Evolutionary conservation across 805 yeast species (phyloP).

Genomic region (Pichia insulana): DNA sequence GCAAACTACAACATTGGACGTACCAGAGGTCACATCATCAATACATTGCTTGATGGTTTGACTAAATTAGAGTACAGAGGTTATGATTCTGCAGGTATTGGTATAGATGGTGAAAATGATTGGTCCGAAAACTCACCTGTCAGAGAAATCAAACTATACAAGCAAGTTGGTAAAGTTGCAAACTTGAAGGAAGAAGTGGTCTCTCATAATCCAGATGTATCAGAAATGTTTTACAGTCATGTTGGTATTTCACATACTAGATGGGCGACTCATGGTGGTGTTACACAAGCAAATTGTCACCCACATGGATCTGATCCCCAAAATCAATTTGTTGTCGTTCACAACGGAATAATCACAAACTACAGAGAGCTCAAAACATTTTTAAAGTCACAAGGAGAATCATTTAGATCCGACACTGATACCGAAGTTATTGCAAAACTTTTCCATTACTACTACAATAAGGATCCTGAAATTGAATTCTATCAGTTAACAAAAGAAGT

Average conservation of each 20-base stretch:
- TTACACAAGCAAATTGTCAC: slow-evolving; percentile 79
- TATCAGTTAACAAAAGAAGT: slow-evolving; percentile 89
- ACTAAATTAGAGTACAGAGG: slow-evolving; percentile 93
- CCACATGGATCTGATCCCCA: slow-evolving; percentile 85
- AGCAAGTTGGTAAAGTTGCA: slow-evolving; percentile 87
- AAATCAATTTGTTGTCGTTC: slow-evolving; percentile 86
- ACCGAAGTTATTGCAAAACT: slow-evolving; percentile 96
- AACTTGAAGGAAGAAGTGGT: slow-evolving; percentile 63
- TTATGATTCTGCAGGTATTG: slow-evolving; percentile 94
- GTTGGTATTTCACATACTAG: slow-evolving; percentile 98
- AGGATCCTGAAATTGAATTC: slow-evolving; percentile 77
- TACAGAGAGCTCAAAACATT: slow-evolving; percentile 84
- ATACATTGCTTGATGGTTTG: slow-evolving; percentile 79
- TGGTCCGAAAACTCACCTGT: slow-evolving; percentile 28
- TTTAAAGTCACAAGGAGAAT: slow-evolving; percentile 67
- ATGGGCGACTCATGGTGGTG: slow-evolving; percentile 99
- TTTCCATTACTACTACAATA: slow-evolving; percentile 78
- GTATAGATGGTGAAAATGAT: slow-evolving; percentile 77
- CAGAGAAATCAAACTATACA: slow-evolving; percentile 63
- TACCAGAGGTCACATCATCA: slow-evolving; percentile 86
- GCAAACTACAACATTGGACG: slow-evolving; percentile 90
- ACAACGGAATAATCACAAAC: slow-evolving; percentile 97
- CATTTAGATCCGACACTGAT: slow-evolving; percentile 89
- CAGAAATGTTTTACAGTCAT: slow-evolving; percentile 68
- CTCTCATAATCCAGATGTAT: slow-evolving; percentile 41